Percentiles rank a stretch among this genome's conserved stretches.
phyloP scores from a whole-genome alignment of 768 basidiomycete genomes.

The Suillus americanus region DNA sequence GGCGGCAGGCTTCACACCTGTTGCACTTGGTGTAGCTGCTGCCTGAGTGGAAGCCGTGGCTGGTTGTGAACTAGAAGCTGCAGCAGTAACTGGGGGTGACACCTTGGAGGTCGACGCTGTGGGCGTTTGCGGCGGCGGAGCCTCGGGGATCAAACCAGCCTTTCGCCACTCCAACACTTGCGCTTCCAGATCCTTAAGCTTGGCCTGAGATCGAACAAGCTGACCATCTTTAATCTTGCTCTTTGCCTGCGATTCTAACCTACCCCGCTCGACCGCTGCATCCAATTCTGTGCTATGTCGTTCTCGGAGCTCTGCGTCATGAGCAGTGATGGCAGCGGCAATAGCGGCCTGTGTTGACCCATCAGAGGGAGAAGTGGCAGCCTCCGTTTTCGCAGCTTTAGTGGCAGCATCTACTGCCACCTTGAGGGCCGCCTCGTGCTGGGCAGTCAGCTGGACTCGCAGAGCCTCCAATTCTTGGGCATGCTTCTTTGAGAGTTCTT shows the following conservation, averaged over 20 bases:
- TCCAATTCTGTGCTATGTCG: conserved; percentile 57
- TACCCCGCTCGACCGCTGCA: conserved; percentile 66
- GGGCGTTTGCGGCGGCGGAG: conserved; percentile 25
- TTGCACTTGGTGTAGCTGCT: conserved; percentile 13
- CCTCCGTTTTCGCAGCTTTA: conserved; percentile 37
- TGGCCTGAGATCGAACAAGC: conserved; percentile 57
- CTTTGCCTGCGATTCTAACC: conserved; percentile 62
- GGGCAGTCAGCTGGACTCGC: conserved; percentile 49
- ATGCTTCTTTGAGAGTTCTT: conserved; percentile 52
- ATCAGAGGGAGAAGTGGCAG: conserved; percentile 27
- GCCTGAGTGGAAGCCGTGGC: conserved; percentile 17
- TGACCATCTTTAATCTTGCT: conserved; percentile 70
- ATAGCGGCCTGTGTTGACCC: conserved; percentile 45
- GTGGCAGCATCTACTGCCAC: conserved; percentile 50
- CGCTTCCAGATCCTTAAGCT: conserved; percentile 68
- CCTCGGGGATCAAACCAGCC: conserved; percentile 45
- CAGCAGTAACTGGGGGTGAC: conserved; percentile 10
- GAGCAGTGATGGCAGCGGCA: conserved; percentile 46
- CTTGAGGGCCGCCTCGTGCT: conserved; percentile 56
- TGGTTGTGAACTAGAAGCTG: conserved; percentile 16
- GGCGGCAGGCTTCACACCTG: conserved; percentile 21
- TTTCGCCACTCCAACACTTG: conserved; percentile 59
- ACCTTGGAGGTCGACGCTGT: conserved; percentile 11
- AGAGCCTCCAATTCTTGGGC: conserved; percentile 58
- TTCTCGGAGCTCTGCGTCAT: conserved; percentile 46